These are phyloP conservation scores for Zygnema circumcarinatum DNA, from an alignment of 139 green algal genomes.

Conservation along the genomic window DNA sequence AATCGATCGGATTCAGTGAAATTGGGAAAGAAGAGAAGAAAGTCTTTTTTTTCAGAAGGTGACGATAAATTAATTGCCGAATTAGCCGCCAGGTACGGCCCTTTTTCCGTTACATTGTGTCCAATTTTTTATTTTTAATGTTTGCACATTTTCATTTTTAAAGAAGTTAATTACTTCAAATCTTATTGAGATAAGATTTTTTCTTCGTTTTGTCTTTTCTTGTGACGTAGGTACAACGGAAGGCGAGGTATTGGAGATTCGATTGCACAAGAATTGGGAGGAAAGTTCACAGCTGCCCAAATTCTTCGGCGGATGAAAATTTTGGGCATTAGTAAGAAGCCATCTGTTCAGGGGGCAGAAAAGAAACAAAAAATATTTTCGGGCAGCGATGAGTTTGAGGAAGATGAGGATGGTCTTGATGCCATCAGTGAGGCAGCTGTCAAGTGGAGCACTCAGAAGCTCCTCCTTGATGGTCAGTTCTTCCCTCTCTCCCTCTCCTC, in stretches of 20 bases:
- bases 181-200: not conserved
- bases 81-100: not conserved
- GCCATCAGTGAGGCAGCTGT: not conserved
- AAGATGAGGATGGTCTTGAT: not conserved
- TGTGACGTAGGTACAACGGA: not conserved
- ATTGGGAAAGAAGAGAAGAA: not conserved
- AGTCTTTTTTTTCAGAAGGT: not conserved
- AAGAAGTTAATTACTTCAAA: not conserved
- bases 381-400: not conserved
- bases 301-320: not conserved
- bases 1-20: no score
- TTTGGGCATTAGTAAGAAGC: not conserved
- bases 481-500: no score
- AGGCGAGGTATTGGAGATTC: not conserved
- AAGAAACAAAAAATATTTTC: not conserved
- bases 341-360: not conserved
- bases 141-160: not conserved
- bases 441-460: not conserved
- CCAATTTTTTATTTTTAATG: not conserved
- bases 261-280: not conserved
- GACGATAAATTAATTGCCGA: not conserved
- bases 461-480: not conserved
- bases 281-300: not conserved
- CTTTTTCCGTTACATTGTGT: not conserved
- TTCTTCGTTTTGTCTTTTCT: not conserved